Evolutionary conservation across 2,329 filamentous ascomycete species (phyloP), one percentile per base, ranked within the genome.

Genomic region (Cryphonectria parasitica): DNA sequence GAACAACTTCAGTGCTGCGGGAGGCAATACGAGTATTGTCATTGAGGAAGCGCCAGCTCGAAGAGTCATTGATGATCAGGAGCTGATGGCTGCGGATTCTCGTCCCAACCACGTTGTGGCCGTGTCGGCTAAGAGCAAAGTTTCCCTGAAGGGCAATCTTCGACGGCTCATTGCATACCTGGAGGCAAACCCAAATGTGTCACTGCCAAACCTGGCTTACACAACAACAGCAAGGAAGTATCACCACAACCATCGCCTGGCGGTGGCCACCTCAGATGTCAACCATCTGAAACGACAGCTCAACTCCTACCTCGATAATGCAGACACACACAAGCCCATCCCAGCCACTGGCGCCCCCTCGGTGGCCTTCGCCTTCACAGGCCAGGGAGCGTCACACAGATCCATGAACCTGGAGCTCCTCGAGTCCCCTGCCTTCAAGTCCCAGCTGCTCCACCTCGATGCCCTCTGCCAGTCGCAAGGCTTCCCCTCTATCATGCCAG

Each of bases 1-100:
- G 36, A 89, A 89, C 78, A 87, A 86, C 77, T 88, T 87, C 73
- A 81, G 82, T 63, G 87, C 87, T n/a, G 85, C 86, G 25, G 87
- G 87, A 64, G 87, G 87, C 13, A 90, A 90, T 74, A 87, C 85
- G 4, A 82, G 82, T 11, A 75, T 89, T 41, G 74, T 87, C 7
- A 69, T 89, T 15, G 83, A 87, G 72, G 85, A 87, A 71, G 82
- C 76, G 0, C 82, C 83, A 1, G 65, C 67, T 62, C 68, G 68
- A 7, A 76, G 7, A 3, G 54, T 8, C 54, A 58, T 19, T 54
- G 10, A 74, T 25, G 43, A 43, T 34, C 28, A 67, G 6, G 15
- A 3, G 13, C 0, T 5, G 28, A 0, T 39, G 25, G 13, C n/a
- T 2, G 0, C 17, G 1, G 85, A 88, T 73, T 74, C 81, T 4